These are phyloP conservation scores for Teratosphaeriaceae sp. DNA, from an alignment of 2,329 filamentous ascomycete species.

Conservation along the genomic window DNA sequence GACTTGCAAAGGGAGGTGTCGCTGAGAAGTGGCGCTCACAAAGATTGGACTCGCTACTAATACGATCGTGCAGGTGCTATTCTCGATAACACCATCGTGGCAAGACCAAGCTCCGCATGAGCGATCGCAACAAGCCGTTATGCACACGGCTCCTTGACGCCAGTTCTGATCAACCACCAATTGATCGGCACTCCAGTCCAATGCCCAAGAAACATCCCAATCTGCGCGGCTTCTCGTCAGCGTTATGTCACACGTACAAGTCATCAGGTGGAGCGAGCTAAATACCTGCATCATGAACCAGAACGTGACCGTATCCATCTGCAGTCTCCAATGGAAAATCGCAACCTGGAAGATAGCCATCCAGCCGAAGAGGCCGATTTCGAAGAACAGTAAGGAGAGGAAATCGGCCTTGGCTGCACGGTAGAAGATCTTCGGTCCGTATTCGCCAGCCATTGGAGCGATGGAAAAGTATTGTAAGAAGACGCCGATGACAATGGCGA, in stretches of 20 bases:
- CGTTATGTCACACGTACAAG: slow-evolving; percentile 1
- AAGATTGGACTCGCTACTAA: neutral
- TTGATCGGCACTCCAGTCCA: slow-evolving; percentile 27
- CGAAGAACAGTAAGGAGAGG: slow-evolving; percentile 24
- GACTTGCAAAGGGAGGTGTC: neutral
- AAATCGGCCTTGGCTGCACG: slow-evolving; percentile 26
- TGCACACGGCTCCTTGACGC: slow-evolving; percentile 9
- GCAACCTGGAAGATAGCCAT: slow-evolving; percentile 20
- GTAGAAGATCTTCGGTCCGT: slow-evolving; percentile 18
- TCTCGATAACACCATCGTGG: neutral
- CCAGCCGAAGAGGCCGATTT: slow-evolving; percentile 17
- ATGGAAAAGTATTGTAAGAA: slow-evolving; percentile 30
- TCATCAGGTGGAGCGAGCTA: neutral
- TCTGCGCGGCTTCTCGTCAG: slow-evolving; percentile 15
- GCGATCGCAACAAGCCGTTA: neutral
- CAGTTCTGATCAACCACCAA: slow-evolving; percentile 16
- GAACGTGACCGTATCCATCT: slow-evolving; percentile 24
- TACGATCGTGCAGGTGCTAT: neutral
- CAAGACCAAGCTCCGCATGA: neutral
- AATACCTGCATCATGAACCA: slow-evolving; percentile 30
- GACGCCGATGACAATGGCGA: slow-evolving; percentile 26
- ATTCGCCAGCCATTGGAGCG: slow-evolving; percentile 27
- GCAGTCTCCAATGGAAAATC: slow-evolving; percentile 21
- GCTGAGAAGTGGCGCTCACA: neutral
- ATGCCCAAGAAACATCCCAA: slow-evolving; percentile 25